phyloP scores from a whole-genome alignment of 1,284 basidiomycete species.

The Kwoniella shivajii region DNA sequence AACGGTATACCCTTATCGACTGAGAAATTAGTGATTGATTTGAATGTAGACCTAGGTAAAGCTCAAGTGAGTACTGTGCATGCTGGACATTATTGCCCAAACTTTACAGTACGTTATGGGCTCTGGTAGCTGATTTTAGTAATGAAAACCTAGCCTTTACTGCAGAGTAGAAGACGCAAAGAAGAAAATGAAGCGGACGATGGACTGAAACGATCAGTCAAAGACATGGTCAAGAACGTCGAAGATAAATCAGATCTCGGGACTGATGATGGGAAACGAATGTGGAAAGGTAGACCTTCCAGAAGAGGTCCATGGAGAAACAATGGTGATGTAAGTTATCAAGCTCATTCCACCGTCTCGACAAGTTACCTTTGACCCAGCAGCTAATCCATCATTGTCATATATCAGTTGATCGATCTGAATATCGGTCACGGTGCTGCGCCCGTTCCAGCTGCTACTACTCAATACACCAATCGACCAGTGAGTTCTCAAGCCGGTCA shows the following conservation, averaged over 20 bases:
- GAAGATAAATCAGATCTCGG: not conserved
- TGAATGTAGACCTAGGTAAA: conserved; percentile 4
- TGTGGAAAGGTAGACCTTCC: conserved; percentile 23
- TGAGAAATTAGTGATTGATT: conserved; percentile 1
- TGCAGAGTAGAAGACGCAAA: conserved; percentile 2
- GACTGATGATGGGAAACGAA: not conserved
- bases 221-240: conserved; percentile 9
- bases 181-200: not conserved
- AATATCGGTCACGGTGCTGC: conserved; percentile 13
- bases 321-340: conserved; percentile 11
- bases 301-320: conserved; percentile 21
- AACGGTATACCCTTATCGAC: not conserved
- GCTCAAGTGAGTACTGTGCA: conserved; percentile 1
- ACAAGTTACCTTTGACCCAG: too few relatives aligned
- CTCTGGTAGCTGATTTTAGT: not conserved
- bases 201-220: conserved; percentile 8
- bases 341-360: not conserved
- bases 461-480: not conserved
- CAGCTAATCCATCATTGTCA: not conserved
- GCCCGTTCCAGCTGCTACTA: too few relatives aligned
- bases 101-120: not conserved
- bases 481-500: not conserved
- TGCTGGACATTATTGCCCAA: not conserved
- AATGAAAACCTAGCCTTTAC: not conserved
- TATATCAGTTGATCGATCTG: conserved; percentile 16